Conservation (phyloP, 306 rosid genomes). For the Morella rubra region DNA sequence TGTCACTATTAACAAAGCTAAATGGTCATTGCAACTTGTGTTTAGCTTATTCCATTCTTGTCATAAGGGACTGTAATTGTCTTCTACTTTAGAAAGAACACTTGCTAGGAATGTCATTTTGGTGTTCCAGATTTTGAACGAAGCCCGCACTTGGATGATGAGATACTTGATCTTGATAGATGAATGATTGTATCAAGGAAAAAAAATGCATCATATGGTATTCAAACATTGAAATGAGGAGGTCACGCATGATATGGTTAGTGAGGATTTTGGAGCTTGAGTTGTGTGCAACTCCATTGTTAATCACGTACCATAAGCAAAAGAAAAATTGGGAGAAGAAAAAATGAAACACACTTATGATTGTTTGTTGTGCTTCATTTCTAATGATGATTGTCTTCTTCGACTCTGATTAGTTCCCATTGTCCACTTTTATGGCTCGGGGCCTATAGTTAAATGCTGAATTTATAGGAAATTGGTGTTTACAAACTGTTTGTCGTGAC, state of each 20-base stretch:
- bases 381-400: background rate
- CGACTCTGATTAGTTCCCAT: background rate
- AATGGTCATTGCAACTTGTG: background rate
- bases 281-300: background rate
- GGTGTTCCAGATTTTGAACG: background rate
- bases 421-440: background rate
- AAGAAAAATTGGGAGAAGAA: no score
- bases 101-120: background rate
- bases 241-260: background rate
- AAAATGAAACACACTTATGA: no score
- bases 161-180: background rate
- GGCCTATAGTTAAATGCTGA: background rate
- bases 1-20: background rate
- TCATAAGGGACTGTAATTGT: background rate
- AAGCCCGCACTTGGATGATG: background rate
- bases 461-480: background rate
- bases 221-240: background rate
- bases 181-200: background rate
- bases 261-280: background rate
- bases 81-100: constrained; percentile 1
- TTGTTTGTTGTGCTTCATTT: no score
- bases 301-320: background rate
- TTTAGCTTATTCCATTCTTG: background rate
- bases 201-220: background rate
- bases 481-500: background rate